These are phyloP conservation scores for Themeda triandra DNA, from an alignment of 176 grass and related monocot species.

Conservation along the genomic window DNA sequence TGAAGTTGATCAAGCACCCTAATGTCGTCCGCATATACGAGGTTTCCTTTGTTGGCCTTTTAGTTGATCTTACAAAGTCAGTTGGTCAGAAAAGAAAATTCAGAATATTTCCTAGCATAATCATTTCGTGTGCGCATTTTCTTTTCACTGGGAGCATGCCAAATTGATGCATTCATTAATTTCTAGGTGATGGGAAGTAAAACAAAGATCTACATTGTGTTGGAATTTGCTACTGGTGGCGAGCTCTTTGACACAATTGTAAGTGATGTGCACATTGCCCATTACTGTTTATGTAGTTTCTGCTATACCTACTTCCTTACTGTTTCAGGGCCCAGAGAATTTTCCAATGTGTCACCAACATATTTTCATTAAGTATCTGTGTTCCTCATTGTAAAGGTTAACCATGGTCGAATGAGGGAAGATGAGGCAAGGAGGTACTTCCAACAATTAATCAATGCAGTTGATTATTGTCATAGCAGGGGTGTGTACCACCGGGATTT, in stretches of 20 bases:
- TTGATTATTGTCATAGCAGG: conserved; percentile 99
- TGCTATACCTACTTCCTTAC: background rate
- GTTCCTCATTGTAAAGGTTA: conserved; percentile 58
- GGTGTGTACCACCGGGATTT: conserved; percentile 97
- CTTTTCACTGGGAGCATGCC: background rate
- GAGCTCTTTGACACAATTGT: conserved; percentile 97
- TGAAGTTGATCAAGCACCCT: conserved; percentile 98
- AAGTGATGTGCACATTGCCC: conserved; percentile 31
- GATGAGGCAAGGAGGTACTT: conserved; percentile 94
- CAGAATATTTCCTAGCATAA: background rate
- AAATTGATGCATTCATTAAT: conserved; percentile 10
- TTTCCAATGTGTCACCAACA: background rate
- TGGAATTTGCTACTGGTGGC: conserved; percentile 83
- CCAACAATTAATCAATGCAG: conserved; percentile 94
- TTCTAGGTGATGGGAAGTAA: conserved; percentile 97
- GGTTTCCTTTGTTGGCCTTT: conserved; percentile 42
- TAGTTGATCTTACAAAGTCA: background rate
- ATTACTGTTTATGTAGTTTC: background rate
- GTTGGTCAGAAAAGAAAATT: background rate
- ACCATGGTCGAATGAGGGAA: conserved; percentile 92
- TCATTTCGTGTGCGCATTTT: conserved; percentile 3
- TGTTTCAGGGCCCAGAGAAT: background rate
- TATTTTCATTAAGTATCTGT: background rate
- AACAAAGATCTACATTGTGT: conserved; percentile 87
- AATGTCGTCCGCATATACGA: conserved; percentile 89